Evolutionary conservation across 1,284 basidiomycete species (phyloP).

Genomic region (Xerocomus nothofagi): DNA sequence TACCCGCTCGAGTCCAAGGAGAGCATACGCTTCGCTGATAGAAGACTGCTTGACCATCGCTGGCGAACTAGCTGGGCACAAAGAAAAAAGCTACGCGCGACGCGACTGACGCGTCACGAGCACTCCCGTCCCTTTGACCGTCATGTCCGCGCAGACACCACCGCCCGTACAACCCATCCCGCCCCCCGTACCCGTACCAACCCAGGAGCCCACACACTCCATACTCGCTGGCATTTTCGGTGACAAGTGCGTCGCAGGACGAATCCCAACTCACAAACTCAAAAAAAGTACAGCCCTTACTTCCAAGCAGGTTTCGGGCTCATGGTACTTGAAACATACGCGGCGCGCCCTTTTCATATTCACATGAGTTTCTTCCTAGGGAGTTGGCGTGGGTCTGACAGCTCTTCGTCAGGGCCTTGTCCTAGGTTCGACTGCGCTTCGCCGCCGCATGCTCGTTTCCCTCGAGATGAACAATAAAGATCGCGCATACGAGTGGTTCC

Average conservation of each 20-base stretch:
- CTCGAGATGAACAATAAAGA: constrained; percentile 98
- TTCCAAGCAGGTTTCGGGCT: constrained; percentile 96
- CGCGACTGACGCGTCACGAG: constrained; percentile 33
- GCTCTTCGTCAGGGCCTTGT: constrained; percentile 71
- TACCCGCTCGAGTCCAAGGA: constrained; percentile 63
- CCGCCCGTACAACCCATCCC: constrained; percentile 5
- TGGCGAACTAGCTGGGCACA: constrained; percentile 10
- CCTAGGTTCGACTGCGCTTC: constrained; percentile 73
- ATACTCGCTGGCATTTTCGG: constrained; percentile 26
- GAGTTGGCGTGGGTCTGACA: constrained; percentile 81
- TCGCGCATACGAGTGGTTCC: constrained; percentile 94
- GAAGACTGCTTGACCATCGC: constrained; percentile 41
- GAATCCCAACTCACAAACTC: constrained; percentile 14
- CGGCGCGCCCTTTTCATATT: constrained; percentile 7
- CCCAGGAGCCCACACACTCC: constrained; percentile 14
- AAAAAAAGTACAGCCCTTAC: constrained; percentile 74
- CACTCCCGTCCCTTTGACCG: not conserved
- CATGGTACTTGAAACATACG: constrained; percentile 61
- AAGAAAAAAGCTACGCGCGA: constrained; percentile 17
- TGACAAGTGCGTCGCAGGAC: constrained; percentile 34
- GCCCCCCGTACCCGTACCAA: constrained; percentile 10
- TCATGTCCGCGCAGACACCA: constrained; percentile 17
- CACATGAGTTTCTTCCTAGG: constrained; percentile 46
- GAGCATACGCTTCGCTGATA: constrained; percentile 51
- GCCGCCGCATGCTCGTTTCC: constrained; percentile 89